A percentile compares a stretch with the other conserved stretches of the same genome.
Conservation (phyloP, 257 asterid species). For the Nicotiana tabacum region DNA sequence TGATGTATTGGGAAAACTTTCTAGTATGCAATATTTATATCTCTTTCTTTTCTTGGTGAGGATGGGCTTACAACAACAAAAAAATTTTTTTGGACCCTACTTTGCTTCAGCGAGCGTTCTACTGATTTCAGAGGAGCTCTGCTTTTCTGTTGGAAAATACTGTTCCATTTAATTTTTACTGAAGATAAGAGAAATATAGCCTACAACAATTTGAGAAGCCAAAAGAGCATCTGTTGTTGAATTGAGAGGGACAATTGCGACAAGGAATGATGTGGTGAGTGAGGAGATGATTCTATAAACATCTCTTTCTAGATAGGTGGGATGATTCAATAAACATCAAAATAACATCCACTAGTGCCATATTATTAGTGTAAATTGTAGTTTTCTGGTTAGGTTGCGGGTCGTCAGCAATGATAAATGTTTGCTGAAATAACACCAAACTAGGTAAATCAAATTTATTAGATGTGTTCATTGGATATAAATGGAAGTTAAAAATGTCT, state of each 20-base stretch:
- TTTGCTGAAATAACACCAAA: neutral
- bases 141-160: neutral
- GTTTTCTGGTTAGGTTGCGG: neutral
- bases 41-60: neutral
- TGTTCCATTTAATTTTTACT: neutral
- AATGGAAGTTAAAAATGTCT: neutral
- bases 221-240: neutral
- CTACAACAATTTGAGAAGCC: neutral
- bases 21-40: neutral
- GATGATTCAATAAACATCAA: neutral
- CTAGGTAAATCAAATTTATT: neutral
- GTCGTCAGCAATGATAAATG: neutral
- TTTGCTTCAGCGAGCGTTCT: neutral
- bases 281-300: neutral
- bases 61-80: neutral
- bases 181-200: neutral
- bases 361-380: neutral
- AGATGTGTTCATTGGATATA: neutral
- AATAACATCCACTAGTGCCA: neutral
- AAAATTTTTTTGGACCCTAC: neutral
- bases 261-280: neutral
- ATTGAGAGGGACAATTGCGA: neutral
- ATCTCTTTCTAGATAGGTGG: neutral
- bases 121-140: neutral
- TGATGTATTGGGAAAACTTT: neutral